A percentile compares a stretch with the other conserved stretches of the same genome.
phyloP scores from a whole-genome alignment of 73 alveolate genomes.

The Effrenium voratum region DNA sequence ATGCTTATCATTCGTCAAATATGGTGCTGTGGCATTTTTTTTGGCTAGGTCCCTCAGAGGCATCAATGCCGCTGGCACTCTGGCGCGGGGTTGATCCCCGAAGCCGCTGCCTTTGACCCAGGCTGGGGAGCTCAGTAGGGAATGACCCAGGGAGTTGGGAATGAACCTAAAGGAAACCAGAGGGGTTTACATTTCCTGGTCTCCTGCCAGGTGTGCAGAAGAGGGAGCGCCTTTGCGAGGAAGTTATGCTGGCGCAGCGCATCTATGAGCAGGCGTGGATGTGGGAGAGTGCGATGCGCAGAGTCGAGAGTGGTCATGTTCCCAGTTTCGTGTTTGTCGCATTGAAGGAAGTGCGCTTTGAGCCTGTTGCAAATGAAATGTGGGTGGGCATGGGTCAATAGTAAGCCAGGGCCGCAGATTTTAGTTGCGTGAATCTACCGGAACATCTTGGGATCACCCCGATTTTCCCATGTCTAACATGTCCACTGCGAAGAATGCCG shows the following conservation, averaged over 20 bases:
- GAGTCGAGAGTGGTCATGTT: no score
- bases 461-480: no score
- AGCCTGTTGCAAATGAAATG: no score
- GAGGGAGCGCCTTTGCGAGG: slow-evolving; percentile 46
- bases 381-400: no score
- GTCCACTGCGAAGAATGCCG: no score
- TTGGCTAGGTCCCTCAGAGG: slow-evolving; percentile 28
- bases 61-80: slow-evolving; percentile 53
- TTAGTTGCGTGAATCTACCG: no score
- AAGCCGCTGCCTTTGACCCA: not conserved
- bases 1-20: not conserved
- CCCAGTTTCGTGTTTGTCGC: no score
- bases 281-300: no score
- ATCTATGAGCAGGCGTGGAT: slow-evolving; percentile 73
- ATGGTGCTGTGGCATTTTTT: not conserved
- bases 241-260: slow-evolving; percentile 59
- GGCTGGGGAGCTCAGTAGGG: not conserved
- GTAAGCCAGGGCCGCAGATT: no score
- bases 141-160: not conserved
- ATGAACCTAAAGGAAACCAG: not conserved
- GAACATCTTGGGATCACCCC: no score
- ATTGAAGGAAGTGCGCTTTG: no score
- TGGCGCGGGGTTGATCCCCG: slow-evolving; percentile 1
- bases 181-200: not conserved
- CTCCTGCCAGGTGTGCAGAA: slow-evolving; percentile 39